phyloP scores from a whole-genome alignment of 805 yeast genomes.

The Hanseniaspora jakobsenii region DNA sequence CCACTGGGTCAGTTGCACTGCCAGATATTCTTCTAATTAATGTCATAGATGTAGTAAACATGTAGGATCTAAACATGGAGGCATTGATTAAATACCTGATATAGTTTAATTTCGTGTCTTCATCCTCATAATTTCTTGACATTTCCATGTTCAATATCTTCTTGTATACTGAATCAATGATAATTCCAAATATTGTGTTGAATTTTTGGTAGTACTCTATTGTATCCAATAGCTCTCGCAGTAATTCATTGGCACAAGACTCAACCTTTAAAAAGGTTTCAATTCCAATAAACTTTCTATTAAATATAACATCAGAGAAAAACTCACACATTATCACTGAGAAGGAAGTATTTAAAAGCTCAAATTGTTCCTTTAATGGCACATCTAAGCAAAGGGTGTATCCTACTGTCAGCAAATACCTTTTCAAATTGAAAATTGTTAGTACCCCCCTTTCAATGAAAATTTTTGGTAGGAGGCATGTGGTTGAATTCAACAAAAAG shows the following conservation, averaged over 20 bases:
- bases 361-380: constrained; percentile 1
- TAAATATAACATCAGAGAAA: constrained; percentile 3
- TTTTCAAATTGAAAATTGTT: constrained; percentile 6
- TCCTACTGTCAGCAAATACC: constrained; percentile 2
- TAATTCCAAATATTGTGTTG: constrained; percentile 3
- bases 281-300: constrained; percentile 4
- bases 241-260: background rate
- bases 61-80: constrained; percentile 6
- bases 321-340: constrained; percentile 6
- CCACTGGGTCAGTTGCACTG: background rate
- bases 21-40: constrained; percentile 2
- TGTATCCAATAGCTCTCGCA: background rate
- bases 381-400: background rate
- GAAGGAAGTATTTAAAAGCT: constrained; percentile 2
- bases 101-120: background rate
- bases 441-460: constrained; percentile 9
- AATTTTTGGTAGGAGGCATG: constrained; percentile 5
- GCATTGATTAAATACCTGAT: constrained; percentile 9
- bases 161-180: constrained; percentile 5
- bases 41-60: constrained; percentile 5
- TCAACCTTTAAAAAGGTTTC: constrained; percentile 1
- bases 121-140: background rate
- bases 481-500: background rate
- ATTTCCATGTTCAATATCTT: background rate
- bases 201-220: constrained; percentile 4